Evolutionary conservation across 176 grass and related monocot species (phyloP).

Genomic region (Juncus inflexus): DNA sequence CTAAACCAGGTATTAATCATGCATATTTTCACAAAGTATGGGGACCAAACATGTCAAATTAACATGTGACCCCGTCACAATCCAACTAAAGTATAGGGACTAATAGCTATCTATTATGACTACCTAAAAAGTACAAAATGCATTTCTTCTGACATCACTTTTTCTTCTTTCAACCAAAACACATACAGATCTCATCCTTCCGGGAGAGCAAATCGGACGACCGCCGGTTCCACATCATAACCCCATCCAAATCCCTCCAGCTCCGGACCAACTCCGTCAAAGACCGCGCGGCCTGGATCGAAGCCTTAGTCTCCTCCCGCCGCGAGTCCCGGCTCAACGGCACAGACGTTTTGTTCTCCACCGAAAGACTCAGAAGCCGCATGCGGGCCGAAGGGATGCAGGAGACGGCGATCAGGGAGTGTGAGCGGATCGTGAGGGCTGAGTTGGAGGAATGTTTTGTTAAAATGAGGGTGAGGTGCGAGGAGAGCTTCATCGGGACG

Average conservation of each 20-base stretch:
- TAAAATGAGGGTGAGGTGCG: conserved; percentile 55
- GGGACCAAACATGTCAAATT: too few relatives aligned
- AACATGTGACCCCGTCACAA: too few relatives aligned
- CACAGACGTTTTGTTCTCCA: conserved; percentile 58
- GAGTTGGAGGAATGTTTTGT: conserved; percentile 71
- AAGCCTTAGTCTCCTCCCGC: conserved; percentile 71
- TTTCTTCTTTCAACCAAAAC: too few relatives aligned
- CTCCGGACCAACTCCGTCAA: conserved; percentile 69
- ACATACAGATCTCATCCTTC: conserved; percentile 74
- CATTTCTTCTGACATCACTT: too few relatives aligned
- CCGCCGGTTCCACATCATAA: conserved; percentile 83
- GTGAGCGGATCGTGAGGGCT: conserved; percentile 75
- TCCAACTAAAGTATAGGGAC: too few relatives aligned
- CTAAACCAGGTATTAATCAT: too few relatives aligned
- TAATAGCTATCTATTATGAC: too few relatives aligned
- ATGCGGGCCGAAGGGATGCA: conserved; percentile 74
- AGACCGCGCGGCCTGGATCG: conserved; percentile 85
- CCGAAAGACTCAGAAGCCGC: conserved; percentile 59
- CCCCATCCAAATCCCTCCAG: conserved; percentile 81
- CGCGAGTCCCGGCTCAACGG: conserved; percentile 50
- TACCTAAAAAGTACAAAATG: too few relatives aligned
- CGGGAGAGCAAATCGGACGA: conserved; percentile 95
- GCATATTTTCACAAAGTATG: too few relatives aligned
- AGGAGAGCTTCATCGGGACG: conserved; percentile 57
- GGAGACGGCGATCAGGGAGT: conserved; percentile 67